Base-by-base conservation (phyloP, 352 stramenopile genomes). In the Globisporangium ultimum region DNA sequence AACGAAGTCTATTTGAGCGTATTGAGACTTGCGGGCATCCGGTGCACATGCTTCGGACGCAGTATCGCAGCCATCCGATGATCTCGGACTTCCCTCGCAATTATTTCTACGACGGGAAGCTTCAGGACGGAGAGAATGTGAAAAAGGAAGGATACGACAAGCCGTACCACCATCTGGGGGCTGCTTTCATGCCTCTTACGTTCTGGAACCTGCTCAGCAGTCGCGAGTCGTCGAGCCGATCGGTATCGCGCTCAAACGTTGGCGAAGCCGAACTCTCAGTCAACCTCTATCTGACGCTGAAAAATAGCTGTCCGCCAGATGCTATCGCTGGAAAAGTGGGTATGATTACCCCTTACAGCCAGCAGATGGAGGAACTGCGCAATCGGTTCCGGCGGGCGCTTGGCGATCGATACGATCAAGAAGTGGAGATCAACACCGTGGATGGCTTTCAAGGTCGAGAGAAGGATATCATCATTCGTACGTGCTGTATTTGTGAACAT, bases 381-480 rank as follows among this genome's bases (percentile, higher is more conserved):
- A 83, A 69, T 18, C 68, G 71, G 0, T 96, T 96, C 46, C 68
- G 68, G 2, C 65, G 64, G 17, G 63, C 69, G 12, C 67, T 93
- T 14, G 84, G 81, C n/a, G 76, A 91, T 13, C 74, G 71, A 4
- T 95, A 76, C 46, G 74, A 90, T 24, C 67, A 84, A 64, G 87
- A 95, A 48, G 81, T 97, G 2, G 91, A 97, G 69, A 90, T 97
- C 70, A 97, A 96, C 60, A 97, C 89, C 3, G 89, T 97, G 40
- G 91, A 97, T 45, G 91, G 89, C 5, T 97, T 97, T 53, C 91
- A 97, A 66, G 91, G 88, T n/a, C 78, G 87, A 41, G 87, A 96
- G 45, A 96, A 96, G 66, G 88, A 96, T 57, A 93, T 96, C 61
- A 96, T 96, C 66, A 95, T 96, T 55, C 59, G 86, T 95, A 81